These are phyloP conservation scores for Trichoderma parareesei DNA, from an alignment of 495 filamentous ascomycete genomes.

Conservation along the genomic window DNA sequence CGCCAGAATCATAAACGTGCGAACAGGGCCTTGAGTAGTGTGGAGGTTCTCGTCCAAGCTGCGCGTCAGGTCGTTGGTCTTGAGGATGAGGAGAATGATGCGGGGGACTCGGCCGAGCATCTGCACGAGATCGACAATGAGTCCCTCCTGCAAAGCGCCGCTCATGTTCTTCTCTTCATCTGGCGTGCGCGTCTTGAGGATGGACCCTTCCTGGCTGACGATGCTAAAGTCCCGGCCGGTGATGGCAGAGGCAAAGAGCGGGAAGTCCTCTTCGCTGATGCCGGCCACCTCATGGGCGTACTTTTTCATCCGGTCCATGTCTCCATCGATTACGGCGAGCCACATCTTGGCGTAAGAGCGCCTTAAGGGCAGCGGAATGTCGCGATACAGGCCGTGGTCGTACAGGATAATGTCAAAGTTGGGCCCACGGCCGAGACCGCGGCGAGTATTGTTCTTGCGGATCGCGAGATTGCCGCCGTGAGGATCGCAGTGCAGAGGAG, in stretches of 20 bases:
- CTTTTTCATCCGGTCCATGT: slow-evolving; percentile 74
- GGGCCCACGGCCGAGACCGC: slow-evolving; percentile 30
- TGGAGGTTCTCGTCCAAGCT: slow-evolving; percentile 91
- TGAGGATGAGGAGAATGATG: slow-evolving; percentile 90
- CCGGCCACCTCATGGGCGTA: slow-evolving; percentile 86
- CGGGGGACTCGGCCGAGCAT: slow-evolving; percentile 82
- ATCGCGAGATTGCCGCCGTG: slow-evolving; percentile 97
- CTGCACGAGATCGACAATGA: slow-evolving; percentile 80
- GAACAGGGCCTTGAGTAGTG: slow-evolving; percentile 76
- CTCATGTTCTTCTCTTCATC: slow-evolving; percentile 78
- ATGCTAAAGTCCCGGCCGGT: slow-evolving; percentile 86
- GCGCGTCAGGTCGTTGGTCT: slow-evolving; percentile 95
- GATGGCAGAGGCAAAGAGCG: slow-evolving; percentile 91
- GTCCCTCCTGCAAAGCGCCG: slow-evolving; percentile 72
- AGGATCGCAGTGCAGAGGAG: slow-evolving; percentile 93
- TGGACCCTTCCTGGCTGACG: slow-evolving; percentile 51
- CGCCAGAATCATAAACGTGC: slow-evolving; percentile 89
- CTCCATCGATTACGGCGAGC: slow-evolving; percentile 87
- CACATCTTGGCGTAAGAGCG: slow-evolving; percentile 94
- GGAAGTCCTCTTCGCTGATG: slow-evolving; percentile 86
- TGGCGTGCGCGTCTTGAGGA: slow-evolving; percentile 50
- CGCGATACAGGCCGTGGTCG: slow-evolving; percentile 93
- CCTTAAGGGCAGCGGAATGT: slow-evolving; percentile 70
- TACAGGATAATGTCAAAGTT: slow-evolving; percentile 99
- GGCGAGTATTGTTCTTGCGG: slow-evolving; percentile 54